Base-by-base conservation (phyloP, 1,284 basidiomycete genomes). In the Puccinia triticina region DNA sequence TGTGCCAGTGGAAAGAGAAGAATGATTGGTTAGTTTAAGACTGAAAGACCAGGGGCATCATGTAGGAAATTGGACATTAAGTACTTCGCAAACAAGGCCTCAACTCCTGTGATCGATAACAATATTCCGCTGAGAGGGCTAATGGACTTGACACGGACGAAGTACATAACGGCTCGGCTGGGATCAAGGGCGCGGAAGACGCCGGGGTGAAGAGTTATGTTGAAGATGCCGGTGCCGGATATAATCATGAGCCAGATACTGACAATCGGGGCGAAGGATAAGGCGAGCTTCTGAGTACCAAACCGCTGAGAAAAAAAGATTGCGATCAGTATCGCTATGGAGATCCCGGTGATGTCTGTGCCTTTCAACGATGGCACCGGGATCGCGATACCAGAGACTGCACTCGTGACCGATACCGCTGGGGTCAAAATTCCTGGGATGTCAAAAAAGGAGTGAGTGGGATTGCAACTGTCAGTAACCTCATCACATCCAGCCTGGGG, bases 101-200 rank as follows among this genome's bases (percentile, higher is more conserved):
- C 92, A 83, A 90, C 91, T 0, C 91, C 92, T 0, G 92, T 92
- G 29, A 92, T 84, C 0, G 90, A 89, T 0, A 93, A 89, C 10
- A 93, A 86, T 0, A 92, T 88, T 57, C 92, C 92, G n/a, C 90
- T 88, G 1, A 93, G 88, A 3, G 90, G 85, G 83, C 91, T 90
- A 82, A 90, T 92, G 83, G 92, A 86, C 75, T 87, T 88, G 1
- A 91, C 92, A 11, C 92, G 89, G 0, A 92, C 90, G 83, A 93
- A 92, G 12, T 90, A 90, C 85, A 92, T 86, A 23, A 92, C 86
- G 0, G 91, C 91, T 10, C 91, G 88, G 12, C 91, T 91, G 0
- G 91, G 91, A 84, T 92, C 91, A 83, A 91, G 90, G 0, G 91
- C 91, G 11, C 91, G 88, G 85, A 91, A 91, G 26, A 92, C 90